These are phyloP conservation scores for Setomelanomma holmii DNA, from an alignment of 2,329 filamentous ascomycete species.

Conservation along the genomic window DNA sequence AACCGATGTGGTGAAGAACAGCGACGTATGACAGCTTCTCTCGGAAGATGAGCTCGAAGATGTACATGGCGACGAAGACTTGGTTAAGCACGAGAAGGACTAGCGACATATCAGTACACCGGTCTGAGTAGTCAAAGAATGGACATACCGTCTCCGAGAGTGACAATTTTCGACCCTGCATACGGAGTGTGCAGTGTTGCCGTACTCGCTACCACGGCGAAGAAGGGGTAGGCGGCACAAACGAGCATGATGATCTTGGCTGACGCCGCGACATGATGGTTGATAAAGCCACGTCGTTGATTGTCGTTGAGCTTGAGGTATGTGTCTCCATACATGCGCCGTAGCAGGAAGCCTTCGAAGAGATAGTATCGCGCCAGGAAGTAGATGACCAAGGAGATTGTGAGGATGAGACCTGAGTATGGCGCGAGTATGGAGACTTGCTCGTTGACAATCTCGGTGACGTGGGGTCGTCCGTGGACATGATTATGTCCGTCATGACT, in stretches of 20 bases:
- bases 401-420: conserved; percentile 32
- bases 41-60: conserved; percentile 56
- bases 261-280: conserved; percentile 55
- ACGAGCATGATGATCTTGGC: conserved; percentile 53
- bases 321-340: conserved; percentile 42
- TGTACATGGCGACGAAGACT: conserved; percentile 55
- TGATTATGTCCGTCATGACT: not conserved
- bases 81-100: conserved; percentile 27
- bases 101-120: not conserved
- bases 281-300: conserved; percentile 53
- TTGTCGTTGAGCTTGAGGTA: conserved; percentile 48
- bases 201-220: conserved; percentile 46
- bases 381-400: conserved; percentile 16
- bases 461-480: not conserved
- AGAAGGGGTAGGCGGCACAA: conserved; percentile 52
- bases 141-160: conserved; percentile 46
- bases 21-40: conserved; percentile 51
- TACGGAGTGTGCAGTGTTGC: conserved; percentile 43
- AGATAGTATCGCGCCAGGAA: conserved; percentile 40
- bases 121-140: too few relatives aligned
- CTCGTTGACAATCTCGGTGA: conserved; percentile 3
- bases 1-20: conserved; percentile 52
- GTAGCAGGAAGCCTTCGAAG: conserved; percentile 49
- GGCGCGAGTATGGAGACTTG: conserved; percentile 24
- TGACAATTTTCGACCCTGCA: conserved; percentile 38